Evolutionary conservation across 768 basidiomycete species (phyloP), one percentile per base, ranked within the genome.

Genomic region (Saitozyma sp.): DNA sequence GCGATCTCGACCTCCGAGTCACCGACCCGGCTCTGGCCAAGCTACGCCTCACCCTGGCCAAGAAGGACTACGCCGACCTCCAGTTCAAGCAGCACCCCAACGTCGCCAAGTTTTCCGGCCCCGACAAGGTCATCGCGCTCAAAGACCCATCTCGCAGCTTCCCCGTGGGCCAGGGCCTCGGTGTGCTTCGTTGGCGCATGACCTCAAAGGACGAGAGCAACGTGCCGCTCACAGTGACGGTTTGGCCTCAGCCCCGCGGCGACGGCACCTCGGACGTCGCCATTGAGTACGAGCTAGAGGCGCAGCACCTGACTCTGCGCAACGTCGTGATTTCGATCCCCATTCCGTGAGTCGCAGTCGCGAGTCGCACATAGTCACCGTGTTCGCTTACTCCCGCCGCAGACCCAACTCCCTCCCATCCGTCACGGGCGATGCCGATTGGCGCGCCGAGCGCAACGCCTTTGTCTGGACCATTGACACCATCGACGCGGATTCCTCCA

Each of bases 71-170:
- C 55, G 50, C 67, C 9, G 87, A 85, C 45, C 80, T 97, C 49
- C 92, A 95, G 78, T 96, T 95, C 85, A 97, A 97, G 80, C 92
- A 96, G 69, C 96, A 97, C 73, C 95, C 95, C 8, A 89, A 96
- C 63, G 90, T 97, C 13, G 89, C 87, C 62, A 95, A 92, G 80
- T 91, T 94, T 64, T 82, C 82, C 0, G 73, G 70, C 62, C 81
- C 82, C 79, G 88, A 85, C 3, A 83, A 89, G 45, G 78, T 88
- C 17, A 83, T 98, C 48, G 87, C 88, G 0, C 82, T 97, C 65
- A 96, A 93, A 81, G 94, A 98, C 74, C 75, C 89, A 2, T 84
- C 86, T 46, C 84, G 87, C 68, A 82, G 86, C 7, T 97, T 97
- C 85, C 95, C 92, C 1, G 88, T 97, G 46, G 87, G 88, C 9